Conservation (phyloP, 2,329 filamentous ascomycete species). For the Neonectria ditissima region DNA sequence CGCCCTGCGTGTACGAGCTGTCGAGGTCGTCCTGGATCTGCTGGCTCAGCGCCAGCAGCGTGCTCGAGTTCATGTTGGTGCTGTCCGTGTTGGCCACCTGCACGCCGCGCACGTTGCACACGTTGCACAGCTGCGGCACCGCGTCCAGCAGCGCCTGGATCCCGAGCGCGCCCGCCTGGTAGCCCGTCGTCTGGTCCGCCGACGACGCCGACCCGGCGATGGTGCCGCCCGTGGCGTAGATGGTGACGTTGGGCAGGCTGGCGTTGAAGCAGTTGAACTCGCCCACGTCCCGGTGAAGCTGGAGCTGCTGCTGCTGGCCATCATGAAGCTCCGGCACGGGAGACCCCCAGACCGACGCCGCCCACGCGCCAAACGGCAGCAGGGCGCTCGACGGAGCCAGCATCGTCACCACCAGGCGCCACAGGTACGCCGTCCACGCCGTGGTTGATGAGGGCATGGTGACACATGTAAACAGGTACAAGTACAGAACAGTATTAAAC, state of each 20-base stretch:
- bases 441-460: conserved; percentile 36
- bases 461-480: conserved; percentile 10
- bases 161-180: conserved; percentile 57
- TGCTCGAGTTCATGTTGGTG: conserved; percentile 59
- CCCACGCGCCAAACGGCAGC: conserved; percentile 40
- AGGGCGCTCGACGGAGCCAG: conserved; percentile 40
- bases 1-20: conserved; percentile 56
- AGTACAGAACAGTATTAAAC: neutral
- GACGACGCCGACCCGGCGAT: conserved; percentile 66
- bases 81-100: conserved; percentile 64
- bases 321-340: conserved; percentile 40
- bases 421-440: conserved; percentile 39
- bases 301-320: conserved; percentile 34
- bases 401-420: conserved; percentile 39
- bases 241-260: conserved; percentile 65
- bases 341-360: conserved; percentile 43
- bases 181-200: conserved; percentile 59
- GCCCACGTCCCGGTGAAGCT: conserved; percentile 21
- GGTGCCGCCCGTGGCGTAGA: conserved; percentile 69
- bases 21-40: conserved; percentile 62
- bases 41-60: conserved; percentile 61
- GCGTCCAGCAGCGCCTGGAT: conserved; percentile 64
- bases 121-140: conserved; percentile 65
- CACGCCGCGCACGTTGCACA: conserved; percentile 66
- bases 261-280: conserved; percentile 44